Evolutionary conservation across 2,329 filamentous ascomycete genomes (phyloP).

Genomic region (Clarireedia hainanense): DNA sequence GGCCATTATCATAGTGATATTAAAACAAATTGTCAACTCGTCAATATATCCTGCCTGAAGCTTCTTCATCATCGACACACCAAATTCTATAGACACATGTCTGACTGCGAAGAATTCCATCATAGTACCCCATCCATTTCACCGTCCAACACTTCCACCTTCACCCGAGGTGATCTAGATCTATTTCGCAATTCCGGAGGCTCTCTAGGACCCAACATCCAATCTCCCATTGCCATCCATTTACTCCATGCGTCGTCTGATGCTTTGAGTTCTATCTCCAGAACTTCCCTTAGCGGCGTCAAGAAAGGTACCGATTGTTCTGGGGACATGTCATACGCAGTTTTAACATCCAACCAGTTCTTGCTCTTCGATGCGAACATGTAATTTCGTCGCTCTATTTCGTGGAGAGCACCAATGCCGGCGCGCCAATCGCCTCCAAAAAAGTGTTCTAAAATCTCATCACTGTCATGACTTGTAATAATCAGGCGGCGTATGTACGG

Average conservation of each 20-base stretch:
- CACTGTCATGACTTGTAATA: slow-evolving; percentile 83
- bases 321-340: slow-evolving; percentile 78
- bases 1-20: too few species aligned
- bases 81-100: neutral
- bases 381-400: slow-evolving; percentile 88
- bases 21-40: neutral
- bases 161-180: neutral
- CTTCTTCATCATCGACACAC: neutral
- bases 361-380: slow-evolving; percentile 91
- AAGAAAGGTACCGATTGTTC: slow-evolving; percentile 73
- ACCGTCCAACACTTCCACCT: slow-evolving; percentile 14
- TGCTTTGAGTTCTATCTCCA: slow-evolving; percentile 70
- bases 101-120: neutral
- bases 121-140: slow-evolving; percentile 3
- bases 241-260: slow-evolving; percentile 87
- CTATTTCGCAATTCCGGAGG: slow-evolving; percentile 10
- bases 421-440: slow-evolving; percentile 88
- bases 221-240: slow-evolving; percentile 95
- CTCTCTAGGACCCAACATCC: slow-evolving; percentile 75
- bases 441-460: slow-evolving; percentile 83
- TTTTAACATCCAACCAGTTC: slow-evolving; percentile 82
- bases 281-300: slow-evolving; percentile 68
- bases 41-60: neutral
- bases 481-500: slow-evolving; percentile 88
- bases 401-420: slow-evolving; percentile 75